phyloP scores from a whole-genome alignment of 768 basidiomycete species.

The Calocera cornea region DNA sequence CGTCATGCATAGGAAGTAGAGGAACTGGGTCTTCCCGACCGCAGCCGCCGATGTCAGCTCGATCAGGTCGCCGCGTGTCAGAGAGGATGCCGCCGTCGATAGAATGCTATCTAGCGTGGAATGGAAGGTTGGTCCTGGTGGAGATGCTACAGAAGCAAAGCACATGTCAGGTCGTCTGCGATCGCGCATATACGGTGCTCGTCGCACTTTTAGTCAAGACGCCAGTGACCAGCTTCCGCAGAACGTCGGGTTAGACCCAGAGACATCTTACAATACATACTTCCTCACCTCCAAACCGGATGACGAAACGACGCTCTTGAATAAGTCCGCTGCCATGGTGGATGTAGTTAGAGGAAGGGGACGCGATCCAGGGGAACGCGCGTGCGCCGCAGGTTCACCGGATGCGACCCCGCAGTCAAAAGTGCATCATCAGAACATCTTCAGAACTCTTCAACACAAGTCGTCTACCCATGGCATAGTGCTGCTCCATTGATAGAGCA shows the following conservation, averaged over 20 bases:
- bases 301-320: neutral
- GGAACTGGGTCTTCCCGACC: slow-evolving; percentile 67
- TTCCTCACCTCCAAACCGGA: neutral
- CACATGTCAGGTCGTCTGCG: neutral
- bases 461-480: too few relatives aligned
- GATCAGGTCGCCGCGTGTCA: slow-evolving; percentile 48
- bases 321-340: neutral
- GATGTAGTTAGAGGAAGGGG: too few relatives aligned
- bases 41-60: slow-evolving; percentile 64
- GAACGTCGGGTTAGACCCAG: neutral
- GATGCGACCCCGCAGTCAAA: too few relatives aligned
- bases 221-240: neutral
- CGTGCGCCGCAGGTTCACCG: too few relatives aligned
- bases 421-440: too few relatives aligned
- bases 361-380: too few relatives aligned
- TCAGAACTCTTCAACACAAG: too few relatives aligned
- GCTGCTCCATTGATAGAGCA: too few relatives aligned
- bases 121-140: slow-evolving; percentile 17
- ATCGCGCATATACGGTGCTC: neutral
- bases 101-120: slow-evolving; percentile 16
- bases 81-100: slow-evolving; percentile 16
- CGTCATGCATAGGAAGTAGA: slow-evolving; percentile 47
- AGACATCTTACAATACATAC: neutral
- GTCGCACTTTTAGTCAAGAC: neutral
- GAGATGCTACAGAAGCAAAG: neutral